These are phyloP conservation scores for Priceomyces medius DNA, from an alignment of 805 yeast species.

Conservation along the genomic window DNA sequence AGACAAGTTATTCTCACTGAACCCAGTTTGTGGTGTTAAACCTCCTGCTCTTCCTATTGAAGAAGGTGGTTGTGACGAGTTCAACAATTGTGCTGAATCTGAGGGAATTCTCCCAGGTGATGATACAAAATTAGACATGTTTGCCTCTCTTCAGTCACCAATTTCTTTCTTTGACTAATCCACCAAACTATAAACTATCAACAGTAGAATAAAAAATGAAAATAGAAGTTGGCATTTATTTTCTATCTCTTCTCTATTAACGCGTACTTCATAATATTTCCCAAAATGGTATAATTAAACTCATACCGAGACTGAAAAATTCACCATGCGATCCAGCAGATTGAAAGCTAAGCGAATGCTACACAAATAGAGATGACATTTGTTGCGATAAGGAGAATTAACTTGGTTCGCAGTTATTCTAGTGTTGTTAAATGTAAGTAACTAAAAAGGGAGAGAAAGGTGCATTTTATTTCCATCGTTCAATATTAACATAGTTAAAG, in stretches of 20 bases:
- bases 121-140: slow-evolving; percentile 43
- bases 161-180: not conserved
- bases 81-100: slow-evolving; percentile 41
- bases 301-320: slow-evolving; percentile 1
- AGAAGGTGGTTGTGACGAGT: slow-evolving; percentile 43
- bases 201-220: slow-evolving; percentile 1
- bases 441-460: not conserved
- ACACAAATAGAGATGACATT: not conserved
- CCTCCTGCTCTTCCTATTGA: slow-evolving; percentile 37
- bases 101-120: slow-evolving; percentile 45
- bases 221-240: not conserved
- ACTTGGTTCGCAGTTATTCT: not conserved
- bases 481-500: slow-evolving; percentile 2
- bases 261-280: not conserved
- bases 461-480: no score
- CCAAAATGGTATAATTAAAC: slow-evolving; percentile 1
- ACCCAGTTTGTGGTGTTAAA: slow-evolving; percentile 29
- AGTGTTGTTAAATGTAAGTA: slow-evolving; percentile 7
- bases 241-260: not conserved
- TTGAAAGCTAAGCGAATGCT: no score
- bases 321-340: no score
- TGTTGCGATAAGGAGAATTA: not conserved
- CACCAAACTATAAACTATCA: not conserved
- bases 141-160: not conserved
- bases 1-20: slow-evolving; percentile 23